Evolutionary conservation across 352 stramenopile genomes (phyloP).

Genomic region (Phytophthora sojae): DNA sequence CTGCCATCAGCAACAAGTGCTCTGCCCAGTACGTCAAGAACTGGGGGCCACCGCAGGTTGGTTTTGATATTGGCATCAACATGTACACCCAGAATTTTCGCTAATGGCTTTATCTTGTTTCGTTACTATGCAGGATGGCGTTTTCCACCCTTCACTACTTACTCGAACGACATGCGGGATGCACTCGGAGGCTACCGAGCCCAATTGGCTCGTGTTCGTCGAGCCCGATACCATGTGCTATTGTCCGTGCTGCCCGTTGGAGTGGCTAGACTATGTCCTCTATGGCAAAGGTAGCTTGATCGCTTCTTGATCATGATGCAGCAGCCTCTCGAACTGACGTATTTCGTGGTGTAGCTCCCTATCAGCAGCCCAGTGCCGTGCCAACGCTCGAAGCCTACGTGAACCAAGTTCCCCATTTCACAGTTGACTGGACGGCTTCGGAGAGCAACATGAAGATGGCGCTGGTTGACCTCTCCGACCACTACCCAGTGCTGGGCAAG

Average conservation of each 20-base stretch:
- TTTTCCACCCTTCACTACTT: slow-evolving; percentile 58
- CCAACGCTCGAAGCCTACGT: slow-evolving; percentile 67
- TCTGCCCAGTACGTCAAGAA: slow-evolving; percentile 68
- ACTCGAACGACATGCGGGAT: slow-evolving; percentile 63
- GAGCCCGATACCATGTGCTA: slow-evolving; percentile 68
- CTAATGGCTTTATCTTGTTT: neutral
- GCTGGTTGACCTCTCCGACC: slow-evolving; percentile 77
- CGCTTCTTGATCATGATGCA: neutral
- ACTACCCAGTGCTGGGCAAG: slow-evolving; percentile 77
- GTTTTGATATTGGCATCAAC: neutral
- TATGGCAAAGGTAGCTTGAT: slow-evolving; percentile 60
- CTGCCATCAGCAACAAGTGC: slow-evolving; percentile 80
- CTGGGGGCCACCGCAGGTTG: slow-evolving; percentile 69
- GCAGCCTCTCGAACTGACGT: neutral
- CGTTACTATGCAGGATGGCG: slow-evolving; percentile 45
- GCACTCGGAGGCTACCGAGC: slow-evolving; percentile 21
- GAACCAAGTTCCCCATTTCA: slow-evolving; percentile 65
- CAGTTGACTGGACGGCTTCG: slow-evolving; percentile 68
- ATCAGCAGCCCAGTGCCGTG: slow-evolving; percentile 64
- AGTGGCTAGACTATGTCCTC: slow-evolving; percentile 89
- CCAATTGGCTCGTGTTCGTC: slow-evolving; percentile 46
- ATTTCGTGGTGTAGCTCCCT: slow-evolving; percentile 47
- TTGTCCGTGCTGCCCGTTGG: slow-evolving; percentile 79
- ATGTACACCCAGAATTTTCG: neutral
- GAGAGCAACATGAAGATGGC: slow-evolving; percentile 64